Base-by-base conservation (phyloP, 768 basidiomycete species). In the Pulveroboletus sp. region DNA sequence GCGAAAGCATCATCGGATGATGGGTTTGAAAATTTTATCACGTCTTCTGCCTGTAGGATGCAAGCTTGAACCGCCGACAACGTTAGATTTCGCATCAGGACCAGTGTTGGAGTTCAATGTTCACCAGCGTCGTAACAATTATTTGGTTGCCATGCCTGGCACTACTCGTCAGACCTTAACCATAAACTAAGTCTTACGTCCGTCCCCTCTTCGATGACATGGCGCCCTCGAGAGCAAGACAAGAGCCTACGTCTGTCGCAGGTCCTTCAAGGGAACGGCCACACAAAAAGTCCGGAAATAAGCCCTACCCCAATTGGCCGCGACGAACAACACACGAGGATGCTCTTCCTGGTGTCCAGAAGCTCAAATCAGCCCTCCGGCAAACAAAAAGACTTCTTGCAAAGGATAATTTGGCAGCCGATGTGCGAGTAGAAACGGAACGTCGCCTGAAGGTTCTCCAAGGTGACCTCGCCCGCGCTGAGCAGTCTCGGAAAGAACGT, bases 361-460 rank as follows among this genome's bases (percentile, higher is more conserved):
- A 92, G 69, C 71, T 95, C 55, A 97, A 96, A 66, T 78, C 92
- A 6, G 74, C 83, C 26, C 70, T 97, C 46, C 74, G 94, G 47
- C 93, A 95, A 69, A 86, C 92, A 1, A 80, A 80, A 53, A 73
- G 94, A 41, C 70, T 97, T 33, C 75, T 95, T 31, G 85, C 87
- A 24, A 93, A 87, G 85, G 87, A 92, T 37, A 86, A 76, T 28
- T 70, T 97, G 3, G 87, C 85, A n/a, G 89, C 94, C 11, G 81
- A 94, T 64, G 81, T 91, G 5, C 78, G 89, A 40, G 79, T 90
- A 2, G 84, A 82, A 58, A 86, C 92, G 0, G 88, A 95, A 68
- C 78, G 94, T 41, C 76, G 89, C 50, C 63, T 89, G 36, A 85
- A 80, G 59, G 76, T 83, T 1, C 77, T 96, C 3, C 83, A 94